These are phyloP conservation scores for Coniferiporia sulphurascens DNA, from an alignment of 1,284 basidiomycete genomes.

Conservation along the genomic window DNA sequence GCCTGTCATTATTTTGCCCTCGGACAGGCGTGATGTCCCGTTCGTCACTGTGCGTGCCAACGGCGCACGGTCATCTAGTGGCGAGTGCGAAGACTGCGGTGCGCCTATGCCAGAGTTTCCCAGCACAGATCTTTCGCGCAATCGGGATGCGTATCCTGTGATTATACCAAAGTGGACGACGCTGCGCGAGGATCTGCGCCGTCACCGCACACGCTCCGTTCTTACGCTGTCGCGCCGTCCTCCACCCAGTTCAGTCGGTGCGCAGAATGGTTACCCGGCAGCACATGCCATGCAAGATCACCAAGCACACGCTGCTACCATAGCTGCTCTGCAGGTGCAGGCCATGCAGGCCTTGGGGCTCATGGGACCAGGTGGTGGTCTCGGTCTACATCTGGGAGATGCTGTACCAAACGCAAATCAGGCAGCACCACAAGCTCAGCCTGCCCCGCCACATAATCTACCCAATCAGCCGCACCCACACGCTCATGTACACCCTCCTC, in stretches of 20 bases:
- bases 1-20: slow-evolving; percentile 5
- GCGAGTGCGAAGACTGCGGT: not conserved
- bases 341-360: not conserved
- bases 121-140: slow-evolving; percentile 5
- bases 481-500: not conserved
- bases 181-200: slow-evolving; percentile 7
- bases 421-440: not conserved
- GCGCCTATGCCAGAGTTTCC: not conserved
- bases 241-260: not conserved
- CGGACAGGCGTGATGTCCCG: not conserved
- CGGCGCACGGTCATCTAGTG: not conserved
- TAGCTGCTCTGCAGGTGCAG: not conserved
- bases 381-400: not conserved
- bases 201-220: slow-evolving; percentile 10
- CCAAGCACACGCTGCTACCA: not conserved
- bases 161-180: slow-evolving; percentile 16
- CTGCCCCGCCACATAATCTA: not conserved
- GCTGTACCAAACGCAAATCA: not conserved
- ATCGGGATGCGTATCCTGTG: slow-evolving; percentile 13
- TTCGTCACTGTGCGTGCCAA: slow-evolving; percentile 4
- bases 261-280: not conserved
- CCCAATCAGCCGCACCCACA: not conserved
- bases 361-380: not conserved
- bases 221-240: slow-evolving; percentile 10
- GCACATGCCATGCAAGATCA: too few species aligned